Percentiles rank a stretch among this genome's conserved stretches.
These are phyloP conservation scores for Coccinonectria pachysandricola DNA, from an alignment of 2,329 filamentous ascomycete genomes.

Conservation along the genomic window DNA sequence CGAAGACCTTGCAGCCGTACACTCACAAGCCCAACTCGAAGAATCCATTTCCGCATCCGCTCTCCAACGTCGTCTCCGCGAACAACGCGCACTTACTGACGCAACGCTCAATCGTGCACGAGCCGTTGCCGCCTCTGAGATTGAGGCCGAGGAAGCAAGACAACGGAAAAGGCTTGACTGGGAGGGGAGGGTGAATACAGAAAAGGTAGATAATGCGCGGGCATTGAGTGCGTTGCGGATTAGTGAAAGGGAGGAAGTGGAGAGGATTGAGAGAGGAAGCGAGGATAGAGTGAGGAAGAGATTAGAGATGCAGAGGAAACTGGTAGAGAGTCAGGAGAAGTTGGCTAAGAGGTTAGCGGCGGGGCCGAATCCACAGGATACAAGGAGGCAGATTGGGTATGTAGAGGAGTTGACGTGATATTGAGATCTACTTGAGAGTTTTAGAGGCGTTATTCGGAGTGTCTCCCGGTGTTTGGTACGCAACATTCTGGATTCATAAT, in stretches of 20 bases:
- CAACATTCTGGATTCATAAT: too few relatives aligned
- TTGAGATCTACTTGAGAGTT: too few relatives aligned
- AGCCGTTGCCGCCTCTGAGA: constrained; percentile 35
- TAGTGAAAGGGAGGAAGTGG: constrained; percentile 40
- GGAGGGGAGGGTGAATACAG: constrained; percentile 35
- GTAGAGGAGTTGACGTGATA: constrained; percentile 46
- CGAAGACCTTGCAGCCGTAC: constrained; percentile 34
- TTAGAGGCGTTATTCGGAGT: too few relatives aligned
- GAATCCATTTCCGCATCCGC: constrained; percentile 27
- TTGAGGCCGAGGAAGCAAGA: constrained; percentile 33
- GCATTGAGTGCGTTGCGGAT: constrained; percentile 39
- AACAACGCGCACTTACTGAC: constrained; percentile 38
- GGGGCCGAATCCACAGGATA: constrained; percentile 14
- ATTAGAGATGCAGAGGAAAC: constrained; percentile 40
- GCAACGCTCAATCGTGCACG: constrained; percentile 33
- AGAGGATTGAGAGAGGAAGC: constrained; percentile 35
- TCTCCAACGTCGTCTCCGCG: constrained; percentile 27
- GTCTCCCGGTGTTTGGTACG: too few relatives aligned
- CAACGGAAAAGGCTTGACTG: constrained; percentile 37
- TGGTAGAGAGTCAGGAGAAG: constrained; percentile 38
- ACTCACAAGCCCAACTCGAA: constrained; percentile 36
- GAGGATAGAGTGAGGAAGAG: constrained; percentile 35
- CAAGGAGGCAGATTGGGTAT: constrained; percentile 44
- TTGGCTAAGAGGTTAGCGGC: constrained; percentile 35
- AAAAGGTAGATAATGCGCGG: constrained; percentile 37